Base-by-base conservation (phyloP, 495 filamentous ascomycete genomes). In the Hypoxylon fragiforme region DNA sequence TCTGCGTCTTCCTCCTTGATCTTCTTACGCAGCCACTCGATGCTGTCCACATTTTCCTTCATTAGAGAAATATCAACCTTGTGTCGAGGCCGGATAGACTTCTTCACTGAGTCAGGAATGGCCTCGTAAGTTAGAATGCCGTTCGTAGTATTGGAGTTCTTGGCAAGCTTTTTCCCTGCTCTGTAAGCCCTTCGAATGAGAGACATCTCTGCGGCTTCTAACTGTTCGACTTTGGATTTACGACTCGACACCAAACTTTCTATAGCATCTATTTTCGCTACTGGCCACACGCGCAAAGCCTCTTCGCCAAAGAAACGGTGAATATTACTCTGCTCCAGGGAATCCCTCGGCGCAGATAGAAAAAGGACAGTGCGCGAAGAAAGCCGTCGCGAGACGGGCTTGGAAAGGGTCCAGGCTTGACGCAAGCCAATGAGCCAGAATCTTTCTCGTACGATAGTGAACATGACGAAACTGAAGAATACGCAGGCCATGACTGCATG, bases 1-100 rank as follows among this genome's bases (percentile, higher is more conserved):
- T 88, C 80, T 1, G 81, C 82, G 53, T 82, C 88, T 44, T 95
- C 78, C 44, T 83, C 83, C 57, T 86, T 82, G 26, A 96, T 82
- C 61, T 90, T 82, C 0, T 80, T 77, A 47, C 91, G 82, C 42
- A 83, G 86, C 86, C 90, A 95, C 57, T 91, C 82, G 72, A 92
- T 92, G 0, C 87, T 90, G 70, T 95, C 90, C 13, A 92, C 87
- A 57, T 87, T 85, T 52, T 57, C 50, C 6, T 46, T 19, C 55
- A 67, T 30, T 80, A 75, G 43, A 79, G 83, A 75, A 83, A 71
- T 52, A 77, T 69, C 55, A 73, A 64, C 54, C 78, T 82, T 52
- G 70, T 66, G 38, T 73, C 76, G 63, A 80, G 83, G 26, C 70
- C 85, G 1, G 77, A 85, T 28, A 74, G 74, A 44, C 75, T 62